Evolutionary conservation across 768 basidiomycete species (phyloP), one percentile per base, ranked within the genome.

Genomic region (Sarcomyxa edulis): DNA sequence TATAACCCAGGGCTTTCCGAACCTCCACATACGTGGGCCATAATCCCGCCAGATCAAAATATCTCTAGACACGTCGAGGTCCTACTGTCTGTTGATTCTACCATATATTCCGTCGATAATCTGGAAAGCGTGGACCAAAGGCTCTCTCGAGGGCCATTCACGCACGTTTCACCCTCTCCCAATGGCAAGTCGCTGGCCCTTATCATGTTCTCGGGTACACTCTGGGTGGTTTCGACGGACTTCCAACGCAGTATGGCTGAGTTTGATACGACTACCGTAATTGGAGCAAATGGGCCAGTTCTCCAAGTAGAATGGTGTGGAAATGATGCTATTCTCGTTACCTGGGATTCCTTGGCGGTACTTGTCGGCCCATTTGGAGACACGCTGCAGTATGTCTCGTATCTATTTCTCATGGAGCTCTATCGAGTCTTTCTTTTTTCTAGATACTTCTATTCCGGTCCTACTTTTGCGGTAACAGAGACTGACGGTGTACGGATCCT

Each of bases 221-320:
- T 97, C 20, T 91, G 88, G 85, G 94, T 97, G 24, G 89, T 97
- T n/a, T 95, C 94, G 9, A 76, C 82, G 9, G 91, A 97, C 58
- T 97, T 98, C 54, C 83, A 88, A 46, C 75, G 89, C 28, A 87
- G 74, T 50, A 72, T 95, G 48, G 87, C 90, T 3, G 94, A 96
- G 54, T 92, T 89, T 48, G 79, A 92, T 40, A 85, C 86, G 2
- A 68, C 58, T 6, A 67, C 64, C 19, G 71, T 75, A 21, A 52
- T 64, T 43, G 76, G 68, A 5, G 75, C 71, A 0, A 69, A 78
- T 14, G 84, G 81, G 2, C 58, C 67, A 3, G 71, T 88, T 3
- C 67, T 69, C 24, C 83, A 84, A 47, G 81, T 92, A 0, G 86
- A 85, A 52, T 99, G 96, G 96, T 97, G 93, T 56, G 94, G 94